Evolutionary conservation across 2,329 filamentous ascomycete species (phyloP), one percentile per base, ranked within the genome.

Genomic region (Cytospora paraplurivora): DNA sequence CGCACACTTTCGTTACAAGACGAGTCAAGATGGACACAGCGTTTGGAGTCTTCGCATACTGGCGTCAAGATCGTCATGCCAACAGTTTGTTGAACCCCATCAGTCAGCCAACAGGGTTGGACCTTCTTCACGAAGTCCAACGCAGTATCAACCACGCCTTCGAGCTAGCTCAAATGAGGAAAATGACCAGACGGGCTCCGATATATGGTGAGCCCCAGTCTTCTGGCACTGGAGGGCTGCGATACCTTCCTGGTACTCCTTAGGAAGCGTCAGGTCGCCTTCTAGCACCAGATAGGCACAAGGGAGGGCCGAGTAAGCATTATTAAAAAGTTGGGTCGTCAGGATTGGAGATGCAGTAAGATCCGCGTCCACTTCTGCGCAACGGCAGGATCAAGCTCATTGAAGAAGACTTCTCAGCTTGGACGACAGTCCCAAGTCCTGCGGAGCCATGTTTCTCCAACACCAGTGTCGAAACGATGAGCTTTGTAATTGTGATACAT

Each of bases 221-320:
- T 70, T 71, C 49, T 68, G 50, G 8, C 33, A 61, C 37, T 75
- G 73, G 3, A 67, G 47, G 1, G 67, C 67, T 1, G 70, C 67
- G 73, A 76, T 76, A 0, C 56, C 59, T 52, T 76, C 72, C 15
- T 76, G 72, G 44, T 74, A 74, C 11, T 69, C 71, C 54, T 69
- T 69, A 0, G 71, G 69, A n/a, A 76, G 38, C 2, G 66, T 71
- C n/a, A 56, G 11, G 57, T 76, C 74, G 0, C 67, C 61, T 27
- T 74, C 72, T 1, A 73, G 44, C 0, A 76, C 67, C 4, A 76
- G 49, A 60, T 75, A 76, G 0, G 72, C 74, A 37, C 73, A 76
- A 0, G 74, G 74, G 1, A 76, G 50, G 0, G 60, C 61, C 4
- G 68, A 59, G 35, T 75, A 76, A 0, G 73, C 68, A 41, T 76